Base-by-base conservation (phyloP, 352 stramenopile species). In the Phytopythium litorale region DNA sequence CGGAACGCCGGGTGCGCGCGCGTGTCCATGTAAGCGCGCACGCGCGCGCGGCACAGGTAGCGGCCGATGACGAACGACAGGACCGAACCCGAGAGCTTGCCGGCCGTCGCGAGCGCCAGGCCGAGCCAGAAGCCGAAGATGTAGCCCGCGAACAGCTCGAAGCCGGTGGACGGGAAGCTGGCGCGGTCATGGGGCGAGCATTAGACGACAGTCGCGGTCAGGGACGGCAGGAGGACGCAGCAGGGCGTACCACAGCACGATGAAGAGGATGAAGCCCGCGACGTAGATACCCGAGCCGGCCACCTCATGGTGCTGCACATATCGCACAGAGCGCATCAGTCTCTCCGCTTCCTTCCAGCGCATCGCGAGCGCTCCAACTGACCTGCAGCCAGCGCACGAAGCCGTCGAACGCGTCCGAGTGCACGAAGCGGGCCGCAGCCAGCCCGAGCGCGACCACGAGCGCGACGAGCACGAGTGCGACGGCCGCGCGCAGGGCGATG, bases 111-210 rank as follows among this genome's bases (percentile, higher is more conserved):
- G 28, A 94, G 64, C 37, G 88, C 18, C 8, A 91, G 67, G 0
- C 82, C 85, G 40, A 88, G 73, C 78, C 78, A 91, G 51, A 92
- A 88, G 59, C 78, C 82, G 53, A 94, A 94, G 32, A 87, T 81
- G 60, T 92, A 92, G 37, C 85, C 82, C 1, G 85, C 82, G 21
- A 91, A 60, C 15, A 94, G 62, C 67, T 94, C 85, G 66, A 92
- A 92, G 7, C 77, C 76, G 11, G 82, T 92, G 19, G 85, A 91
- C 7, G 85, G 85, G 38, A 91, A 88, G 64, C 78, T 84, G 46
- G 19, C 15, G n/a, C 19, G 45, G 0, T n/a, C n/a, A n/a, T n/a
- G n/a, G n/a, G n/a, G n/a, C n/a, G n/a, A n/a, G n/a, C n/a, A 63
- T 55, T 18, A 62, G 28, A 53, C 35, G 7, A n/a, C n/a, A n/a